Conservation (phyloP, 2,329 filamentous ascomycete species). For the Aspergillaceae sp. region DNA sequence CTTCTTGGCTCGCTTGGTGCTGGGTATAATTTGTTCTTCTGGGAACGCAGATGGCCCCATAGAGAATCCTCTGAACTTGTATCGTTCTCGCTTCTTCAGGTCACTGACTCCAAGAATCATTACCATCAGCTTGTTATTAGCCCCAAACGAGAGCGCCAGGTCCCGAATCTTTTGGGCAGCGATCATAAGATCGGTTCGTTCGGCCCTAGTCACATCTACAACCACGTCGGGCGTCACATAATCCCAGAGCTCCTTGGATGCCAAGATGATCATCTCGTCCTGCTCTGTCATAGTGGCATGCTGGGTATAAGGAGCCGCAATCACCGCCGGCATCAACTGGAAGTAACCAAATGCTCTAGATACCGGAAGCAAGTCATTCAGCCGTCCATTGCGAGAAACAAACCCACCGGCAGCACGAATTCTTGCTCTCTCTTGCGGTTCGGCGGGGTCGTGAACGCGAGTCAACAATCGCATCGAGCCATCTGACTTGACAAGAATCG, state of each 20-base stretch:
- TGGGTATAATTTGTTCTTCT: slow-evolving; percentile 52
- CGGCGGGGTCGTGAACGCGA: slow-evolving; percentile 85
- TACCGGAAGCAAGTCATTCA: slow-evolving; percentile 86
- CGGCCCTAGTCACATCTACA: slow-evolving; percentile 80
- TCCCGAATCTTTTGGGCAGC: slow-evolving; percentile 91
- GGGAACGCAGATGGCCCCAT: slow-evolving; percentile 70
- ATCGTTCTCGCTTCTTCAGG: slow-evolving; percentile 74
- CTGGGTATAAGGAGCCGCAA: slow-evolving; percentile 77
- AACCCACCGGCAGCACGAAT: slow-evolving; percentile 93
- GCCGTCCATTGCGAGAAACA: slow-evolving; percentile 85
- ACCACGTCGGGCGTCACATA: slow-evolving; percentile 83
- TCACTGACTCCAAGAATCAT: slow-evolving; percentile 96
- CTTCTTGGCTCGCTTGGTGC: slow-evolving; percentile 56
- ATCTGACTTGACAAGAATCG: slow-evolving; percentile 87
- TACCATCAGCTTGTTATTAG: slow-evolving; percentile 93
- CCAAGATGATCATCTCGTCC: slow-evolving; percentile 88
- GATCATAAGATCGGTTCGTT: slow-evolving; percentile 84
- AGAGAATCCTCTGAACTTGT: slow-evolving; percentile 67
- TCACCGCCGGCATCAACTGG: slow-evolving; percentile 82
- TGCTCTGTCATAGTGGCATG: slow-evolving; percentile 73
- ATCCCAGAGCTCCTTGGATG: slow-evolving; percentile 90
- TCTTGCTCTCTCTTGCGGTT: slow-evolving; percentile 70
- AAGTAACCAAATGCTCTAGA: slow-evolving; percentile 94
- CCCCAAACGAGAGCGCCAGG: slow-evolving; percentile 89
- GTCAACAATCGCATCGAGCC: slow-evolving; percentile 77